Evolutionary conservation across 805 yeast species (phyloP), one percentile per base, ranked within the genome.

Genomic region (Candida xiaguanensis): DNA sequence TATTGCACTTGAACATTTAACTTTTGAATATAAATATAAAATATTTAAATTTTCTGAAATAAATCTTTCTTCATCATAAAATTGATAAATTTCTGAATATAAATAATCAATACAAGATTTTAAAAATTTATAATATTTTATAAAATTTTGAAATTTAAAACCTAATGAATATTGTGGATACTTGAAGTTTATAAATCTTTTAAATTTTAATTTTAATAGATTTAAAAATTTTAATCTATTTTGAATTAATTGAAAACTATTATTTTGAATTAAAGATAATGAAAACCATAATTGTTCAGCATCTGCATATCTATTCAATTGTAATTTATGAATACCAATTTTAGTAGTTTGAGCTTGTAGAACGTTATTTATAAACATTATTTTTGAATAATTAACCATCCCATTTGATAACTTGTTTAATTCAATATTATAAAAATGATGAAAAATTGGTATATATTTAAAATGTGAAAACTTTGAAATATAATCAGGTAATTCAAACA

Each of bases 41-140:
- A 58, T 40, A 35, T 50, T 50, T 26, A 47, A 51, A 43, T 57
- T 60, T 19, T 31, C 34, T 20, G 4, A 4, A n/a, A 31, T 19
- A 13, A 19, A 31, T n/a, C 25, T 13, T 5, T 12, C 9, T n/a
- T 8, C 13, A 19, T 31, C 34, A 18, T 19, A 31, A 7, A 5
- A 19, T n/a, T 19, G 14, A 3, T 12, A 3, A 4, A 31, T 3
- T 8, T n/a, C 16, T 19, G 8, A 5, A n/a, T 31, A 31, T 31
- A 31, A 19, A 20, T 8, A 19, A 12, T 31, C 4, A 12, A 31
- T 4, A 12, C 17, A 19, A n/a, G 8, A 8, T 20, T 18, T 19
- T 7, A 31, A n/a, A 24, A 33, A 33, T 8, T 33, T 13, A 14
- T 14, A 23, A 24, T 33, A 33, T 3, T n/a, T 3, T 5, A 13